phyloP scores from a whole-genome alignment of 768 basidiomycete genomes.

The Galerina sulciceps region DNA sequence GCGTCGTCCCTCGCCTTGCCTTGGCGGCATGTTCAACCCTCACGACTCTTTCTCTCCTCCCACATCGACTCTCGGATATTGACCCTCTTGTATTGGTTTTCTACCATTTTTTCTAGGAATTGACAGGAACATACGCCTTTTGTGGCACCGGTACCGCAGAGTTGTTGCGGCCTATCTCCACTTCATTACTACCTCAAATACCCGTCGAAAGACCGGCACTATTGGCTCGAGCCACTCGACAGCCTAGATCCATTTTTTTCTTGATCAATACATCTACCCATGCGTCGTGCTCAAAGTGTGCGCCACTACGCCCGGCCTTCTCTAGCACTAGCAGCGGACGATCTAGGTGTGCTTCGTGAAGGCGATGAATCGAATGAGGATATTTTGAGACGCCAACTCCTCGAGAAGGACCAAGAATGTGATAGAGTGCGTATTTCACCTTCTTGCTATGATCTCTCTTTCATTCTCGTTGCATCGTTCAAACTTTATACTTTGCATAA shows the following conservation, averaged over 20 bases:
- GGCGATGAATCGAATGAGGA: constrained; percentile 64
- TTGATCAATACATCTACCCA: constrained; percentile 17
- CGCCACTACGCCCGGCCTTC: constrained; percentile 60
- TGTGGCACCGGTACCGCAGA: too few relatives aligned
- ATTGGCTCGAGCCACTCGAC: too few relatives aligned
- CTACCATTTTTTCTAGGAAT: too few relatives aligned
- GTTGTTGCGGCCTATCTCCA: too few relatives aligned
- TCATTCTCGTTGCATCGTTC: neutral
- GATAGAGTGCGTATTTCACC: constrained; percentile 53
- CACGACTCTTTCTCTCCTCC: neutral
- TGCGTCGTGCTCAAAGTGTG: constrained; percentile 70
- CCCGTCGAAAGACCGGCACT: too few relatives aligned
- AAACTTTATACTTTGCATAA: neutral
- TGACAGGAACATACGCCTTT: too few relatives aligned
- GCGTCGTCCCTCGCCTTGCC: constrained; percentile 28
- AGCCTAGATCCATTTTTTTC: too few relatives aligned
- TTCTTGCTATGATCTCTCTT: neutral
- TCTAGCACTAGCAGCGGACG: constrained; percentile 53
- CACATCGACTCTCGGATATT: neutral
- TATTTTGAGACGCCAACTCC: constrained; percentile 60
- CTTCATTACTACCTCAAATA: too few relatives aligned
- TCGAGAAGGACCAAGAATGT: constrained; percentile 72
- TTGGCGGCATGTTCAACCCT: constrained; percentile 17
- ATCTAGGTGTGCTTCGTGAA: constrained; percentile 65
- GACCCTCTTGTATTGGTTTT: neutral